Evolutionary conservation across 2,329 filamentous ascomycete genomes (phyloP).

Genomic region (Pestalotiopsis fici): DNA sequence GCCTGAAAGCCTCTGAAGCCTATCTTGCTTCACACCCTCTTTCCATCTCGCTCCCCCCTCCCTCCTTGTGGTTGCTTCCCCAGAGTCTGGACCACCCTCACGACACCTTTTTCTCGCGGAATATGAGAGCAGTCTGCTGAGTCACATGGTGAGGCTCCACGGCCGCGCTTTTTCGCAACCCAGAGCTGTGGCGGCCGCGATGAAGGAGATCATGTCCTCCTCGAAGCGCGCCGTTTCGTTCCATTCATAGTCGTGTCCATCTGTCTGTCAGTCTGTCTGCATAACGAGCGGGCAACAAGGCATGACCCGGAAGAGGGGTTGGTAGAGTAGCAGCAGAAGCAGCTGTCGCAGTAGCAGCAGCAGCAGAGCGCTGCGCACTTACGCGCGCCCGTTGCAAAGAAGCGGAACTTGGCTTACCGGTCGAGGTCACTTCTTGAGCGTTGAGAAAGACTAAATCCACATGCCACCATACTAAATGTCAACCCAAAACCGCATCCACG

Average conservation of each 20-base stretch:
- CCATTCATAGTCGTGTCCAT: not conserved
- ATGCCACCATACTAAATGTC: not conserved
- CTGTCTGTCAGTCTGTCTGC: not conserved
- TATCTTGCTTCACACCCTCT: constrained; percentile 33
- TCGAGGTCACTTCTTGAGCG: not conserved
- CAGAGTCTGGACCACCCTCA: constrained; percentile 25
- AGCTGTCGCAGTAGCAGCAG: too few species aligned
- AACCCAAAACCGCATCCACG: not conserved
- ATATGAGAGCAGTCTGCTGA: constrained; percentile 27
- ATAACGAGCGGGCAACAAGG: not conserved
- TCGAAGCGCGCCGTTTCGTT: too few species aligned
- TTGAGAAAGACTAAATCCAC: constrained; percentile 5
- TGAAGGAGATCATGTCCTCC: too few species aligned
- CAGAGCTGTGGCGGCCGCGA: not conserved
- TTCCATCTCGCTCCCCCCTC: constrained; percentile 11
- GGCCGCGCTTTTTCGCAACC: not conserved
- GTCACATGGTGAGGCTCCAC: constrained; percentile 31
- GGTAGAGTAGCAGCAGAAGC: not conserved
- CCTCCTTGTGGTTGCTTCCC: constrained; percentile 15
- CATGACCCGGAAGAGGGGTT: not conserved
- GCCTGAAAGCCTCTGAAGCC: not conserved
- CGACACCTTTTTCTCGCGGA: constrained; percentile 12
- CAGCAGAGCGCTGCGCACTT: not conserved
- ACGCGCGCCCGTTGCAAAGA: not conserved
- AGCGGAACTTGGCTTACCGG: constrained; percentile 8